Conservation (phyloP, 2,329 filamentous ascomycete genomes). For the Colletotrichum tropicale region DNA sequence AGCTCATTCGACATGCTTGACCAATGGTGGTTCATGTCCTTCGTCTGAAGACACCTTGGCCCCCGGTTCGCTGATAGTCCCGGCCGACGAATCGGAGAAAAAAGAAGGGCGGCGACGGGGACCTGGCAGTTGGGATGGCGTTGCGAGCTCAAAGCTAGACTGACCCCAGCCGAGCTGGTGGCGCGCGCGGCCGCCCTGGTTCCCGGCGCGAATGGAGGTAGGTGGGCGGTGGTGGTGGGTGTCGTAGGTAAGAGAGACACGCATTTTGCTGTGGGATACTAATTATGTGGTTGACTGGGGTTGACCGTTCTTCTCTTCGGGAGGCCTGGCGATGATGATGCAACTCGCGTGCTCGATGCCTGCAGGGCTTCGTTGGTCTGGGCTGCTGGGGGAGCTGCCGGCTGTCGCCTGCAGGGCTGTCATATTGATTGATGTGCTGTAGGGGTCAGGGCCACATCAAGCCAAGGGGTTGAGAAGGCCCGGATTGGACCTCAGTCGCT, state of each 20-base stretch:
- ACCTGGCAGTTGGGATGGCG: slow-evolving; percentile 10
- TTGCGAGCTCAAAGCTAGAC: slow-evolving; percentile 18
- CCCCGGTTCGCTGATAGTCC: background rate
- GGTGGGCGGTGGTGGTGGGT: background rate
- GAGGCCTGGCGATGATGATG: slow-evolving; percentile 17
- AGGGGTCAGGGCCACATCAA: background rate
- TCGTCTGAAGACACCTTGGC: background rate
- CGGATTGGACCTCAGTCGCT: background rate
- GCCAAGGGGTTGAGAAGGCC: background rate
- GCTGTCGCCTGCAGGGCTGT: background rate
- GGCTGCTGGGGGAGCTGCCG: background rate
- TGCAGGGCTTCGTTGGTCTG: background rate
- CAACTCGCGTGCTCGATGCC: background rate
- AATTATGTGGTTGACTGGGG: background rate
- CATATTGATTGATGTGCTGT: background rate
- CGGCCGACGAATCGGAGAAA: slow-evolving; percentile 16
- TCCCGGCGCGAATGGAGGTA: background rate
- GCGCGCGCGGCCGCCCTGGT: background rate
- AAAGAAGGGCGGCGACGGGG: background rate
- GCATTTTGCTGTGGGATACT: background rate
- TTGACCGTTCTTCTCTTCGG: background rate
- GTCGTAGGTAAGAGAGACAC: background rate
- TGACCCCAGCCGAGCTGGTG: slow-evolving; percentile 14
- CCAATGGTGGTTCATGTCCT: background rate
- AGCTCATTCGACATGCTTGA: background rate